These are phyloP conservation scores for Raddia distichophylla DNA, from an alignment of 176 grass and related monocot species.

Conservation along the genomic window DNA sequence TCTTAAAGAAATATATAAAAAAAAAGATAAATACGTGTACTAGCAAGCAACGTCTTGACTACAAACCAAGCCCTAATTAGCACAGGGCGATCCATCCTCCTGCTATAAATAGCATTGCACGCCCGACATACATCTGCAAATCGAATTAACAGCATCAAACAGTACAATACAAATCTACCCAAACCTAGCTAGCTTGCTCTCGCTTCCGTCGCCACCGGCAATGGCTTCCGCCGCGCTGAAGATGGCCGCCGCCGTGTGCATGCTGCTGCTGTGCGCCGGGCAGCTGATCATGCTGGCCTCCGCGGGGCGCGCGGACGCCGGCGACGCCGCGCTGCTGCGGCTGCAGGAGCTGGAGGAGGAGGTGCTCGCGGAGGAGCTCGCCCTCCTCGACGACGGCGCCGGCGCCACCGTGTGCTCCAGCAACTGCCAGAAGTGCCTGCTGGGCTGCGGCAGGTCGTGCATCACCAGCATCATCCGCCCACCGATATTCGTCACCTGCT, in stretches of 20 bases:
- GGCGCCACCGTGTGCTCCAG: not conserved
- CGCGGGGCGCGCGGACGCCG: not conserved
- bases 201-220: no score
- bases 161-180: no score
- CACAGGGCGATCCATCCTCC: not conserved
- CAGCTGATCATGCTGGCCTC: not conserved
- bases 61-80: not conserved
- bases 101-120: not conserved
- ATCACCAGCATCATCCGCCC: not conserved
- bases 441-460: not conserved
- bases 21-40: not conserved
- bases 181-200: no score
- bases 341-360: slow-evolving; percentile 1
- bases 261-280: not conserved
- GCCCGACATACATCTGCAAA: not conserved
- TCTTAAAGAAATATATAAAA: no score
- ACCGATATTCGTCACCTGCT: not conserved
- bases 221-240: not conserved
- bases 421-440: slow-evolving; percentile 3
- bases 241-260: not conserved
- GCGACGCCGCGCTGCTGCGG: not conserved
- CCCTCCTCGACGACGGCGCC: not conserved
- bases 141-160: no score
- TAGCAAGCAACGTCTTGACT: not conserved
- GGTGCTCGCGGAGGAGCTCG: not conserved